Percentiles rank a stretch among this genome's conserved stretches.
Evolutionary conservation across 441 rosid genomes (phyloP).

Genomic region (Eutrema salsugineum): DNA sequence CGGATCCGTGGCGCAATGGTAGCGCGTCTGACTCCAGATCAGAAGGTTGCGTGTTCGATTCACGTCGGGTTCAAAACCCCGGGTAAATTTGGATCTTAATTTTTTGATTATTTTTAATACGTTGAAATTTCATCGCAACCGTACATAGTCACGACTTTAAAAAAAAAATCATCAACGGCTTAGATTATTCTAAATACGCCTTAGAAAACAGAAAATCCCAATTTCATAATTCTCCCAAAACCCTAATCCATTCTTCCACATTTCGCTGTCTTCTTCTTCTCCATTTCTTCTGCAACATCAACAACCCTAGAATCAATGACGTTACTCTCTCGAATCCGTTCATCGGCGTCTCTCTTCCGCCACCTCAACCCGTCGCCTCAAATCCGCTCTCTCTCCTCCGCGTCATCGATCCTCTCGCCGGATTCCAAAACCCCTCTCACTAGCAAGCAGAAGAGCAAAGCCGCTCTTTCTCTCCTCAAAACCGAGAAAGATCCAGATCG

Average conservation of each 20-base stretch:
- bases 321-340: slow-evolving; percentile 49
- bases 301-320: slow-evolving; percentile 43
- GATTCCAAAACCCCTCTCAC: slow-evolving; percentile 52
- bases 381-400: slow-evolving; percentile 30
- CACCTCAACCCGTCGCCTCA: slow-evolving; percentile 13
- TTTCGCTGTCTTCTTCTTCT: neutral
- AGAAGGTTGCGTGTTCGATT: slow-evolving; percentile 98
- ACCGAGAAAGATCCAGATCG: slow-evolving; percentile 63
- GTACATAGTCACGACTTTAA: neutral
- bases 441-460: slow-evolving; percentile 52
- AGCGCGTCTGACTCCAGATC: slow-evolving; percentile 99
- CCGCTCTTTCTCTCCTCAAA: slow-evolving; percentile 66
- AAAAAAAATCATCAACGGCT: neutral
- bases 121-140: neutral
- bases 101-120: neutral
- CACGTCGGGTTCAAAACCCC: slow-evolving; percentile 70
- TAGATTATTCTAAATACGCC: neutral
- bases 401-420: slow-evolving; percentile 44
- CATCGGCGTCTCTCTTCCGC: slow-evolving; percentile 23
- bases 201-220: no score
- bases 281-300: neutral
- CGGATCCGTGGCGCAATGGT: slow-evolving; percentile 99
- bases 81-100: neutral
- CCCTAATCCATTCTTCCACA: slow-evolving; percentile 7
- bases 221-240: neutral